A percentile compares a stretch with the other conserved stretches of the same genome.
These are phyloP conservation scores for Colletotrichum sansevieriae DNA, from an alignment of 2,329 filamentous ascomycete species.

Conservation along the genomic window DNA sequence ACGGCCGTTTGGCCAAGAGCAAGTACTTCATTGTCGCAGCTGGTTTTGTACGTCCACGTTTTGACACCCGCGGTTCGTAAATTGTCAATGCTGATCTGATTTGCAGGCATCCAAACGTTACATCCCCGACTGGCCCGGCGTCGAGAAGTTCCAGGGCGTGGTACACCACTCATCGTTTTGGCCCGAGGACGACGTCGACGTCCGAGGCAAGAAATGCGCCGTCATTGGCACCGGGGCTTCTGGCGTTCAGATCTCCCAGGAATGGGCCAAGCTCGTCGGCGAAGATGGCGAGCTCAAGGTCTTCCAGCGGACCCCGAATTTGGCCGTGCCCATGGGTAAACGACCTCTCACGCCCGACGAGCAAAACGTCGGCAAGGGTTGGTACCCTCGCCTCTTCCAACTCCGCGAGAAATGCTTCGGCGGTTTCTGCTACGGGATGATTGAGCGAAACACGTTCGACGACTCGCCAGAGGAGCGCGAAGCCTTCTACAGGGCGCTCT, in stretches of 20 bases:
- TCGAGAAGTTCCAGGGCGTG: conserved; percentile 70
- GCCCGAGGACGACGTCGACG: conserved; percentile 68
- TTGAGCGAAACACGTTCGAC: conserved; percentile 68
- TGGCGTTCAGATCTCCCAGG: conserved; percentile 74
- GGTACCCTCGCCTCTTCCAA: conserved; percentile 65
- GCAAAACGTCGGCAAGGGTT: conserved; percentile 60
- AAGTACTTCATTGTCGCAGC: conserved; percentile 67
- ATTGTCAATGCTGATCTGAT: background rate
- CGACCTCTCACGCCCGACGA: conserved; percentile 56
- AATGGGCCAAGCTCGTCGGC: conserved; percentile 59
- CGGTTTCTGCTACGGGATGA: conserved; percentile 70
- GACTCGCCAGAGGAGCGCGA: conserved; percentile 64
- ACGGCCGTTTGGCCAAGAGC: conserved; percentile 63
- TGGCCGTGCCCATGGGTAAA: conserved; percentile 69
- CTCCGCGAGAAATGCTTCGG: conserved; percentile 64
- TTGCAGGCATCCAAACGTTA: conserved; percentile 68
- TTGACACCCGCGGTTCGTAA: background rate
- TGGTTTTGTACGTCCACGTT: conserved; percentile 59
- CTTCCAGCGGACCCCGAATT: conserved; percentile 77
- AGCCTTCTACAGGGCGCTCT: conserved; percentile 62
- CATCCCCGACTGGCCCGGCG: conserved; percentile 70
- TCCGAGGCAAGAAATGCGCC: conserved; percentile 69
- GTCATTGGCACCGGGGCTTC: conserved; percentile 76
- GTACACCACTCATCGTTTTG: conserved; percentile 73
- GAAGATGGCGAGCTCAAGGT: conserved; percentile 66